Evolutionary conservation across 176 grass and related monocot species (phyloP).

Genomic region (Bolboschoenus planiculmis): DNA sequence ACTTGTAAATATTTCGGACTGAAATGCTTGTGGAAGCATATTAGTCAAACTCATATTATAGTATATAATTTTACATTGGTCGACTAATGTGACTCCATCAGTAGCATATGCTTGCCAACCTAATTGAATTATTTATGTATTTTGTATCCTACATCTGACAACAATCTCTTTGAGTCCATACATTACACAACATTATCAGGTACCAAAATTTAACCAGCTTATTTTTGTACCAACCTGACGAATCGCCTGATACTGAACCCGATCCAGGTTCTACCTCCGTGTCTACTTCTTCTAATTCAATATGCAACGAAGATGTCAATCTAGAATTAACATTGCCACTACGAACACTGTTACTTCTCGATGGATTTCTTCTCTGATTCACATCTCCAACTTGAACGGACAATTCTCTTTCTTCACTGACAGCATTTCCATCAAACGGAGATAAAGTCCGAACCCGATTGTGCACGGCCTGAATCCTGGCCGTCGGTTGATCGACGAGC

Average conservation of each 20-base stretch:
- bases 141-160: not conserved
- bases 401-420: not conserved
- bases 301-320: not conserved
- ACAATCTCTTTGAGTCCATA: not conserved
- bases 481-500: conserved; percentile 22
- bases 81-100: not conserved
- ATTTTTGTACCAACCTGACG: conserved; percentile 18
- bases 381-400: not conserved
- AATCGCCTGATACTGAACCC: not conserved
- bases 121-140: not conserved
- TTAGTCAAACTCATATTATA: too few species aligned
- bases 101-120: not conserved
- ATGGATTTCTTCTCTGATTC: not conserved
- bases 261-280: not conserved
- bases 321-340: not conserved
- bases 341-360: not conserved
- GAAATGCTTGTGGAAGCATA: too few species aligned
- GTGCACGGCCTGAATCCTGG: conserved; percentile 24
- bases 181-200: not conserved
- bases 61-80: not conserved
- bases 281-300: conserved; percentile 21
- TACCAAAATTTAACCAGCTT: not conserved
- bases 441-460: conserved; percentile 18
- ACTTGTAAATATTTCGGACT: too few species aligned
- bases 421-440: conserved; percentile 3